phyloP scores from a whole-genome alignment of 2,329 filamentous ascomycete species.

The Pyricularia grisea region DNA sequence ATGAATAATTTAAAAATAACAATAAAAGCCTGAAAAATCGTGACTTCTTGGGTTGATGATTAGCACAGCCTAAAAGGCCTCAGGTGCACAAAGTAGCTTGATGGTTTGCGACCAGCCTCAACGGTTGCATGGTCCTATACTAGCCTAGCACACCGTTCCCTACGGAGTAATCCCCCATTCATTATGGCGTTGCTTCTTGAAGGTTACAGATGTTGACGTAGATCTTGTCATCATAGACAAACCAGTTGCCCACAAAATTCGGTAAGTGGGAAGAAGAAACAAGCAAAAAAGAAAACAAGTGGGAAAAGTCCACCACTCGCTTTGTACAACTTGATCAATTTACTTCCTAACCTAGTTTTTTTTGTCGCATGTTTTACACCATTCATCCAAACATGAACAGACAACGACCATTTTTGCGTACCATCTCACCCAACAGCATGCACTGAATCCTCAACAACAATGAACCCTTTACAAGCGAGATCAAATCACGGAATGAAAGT shows the following conservation, averaged over 20 bases:
- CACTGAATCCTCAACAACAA: background rate
- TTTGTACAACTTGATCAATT: background rate
- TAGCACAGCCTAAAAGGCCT: background rate
- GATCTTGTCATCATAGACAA: background rate
- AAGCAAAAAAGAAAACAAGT: no score
- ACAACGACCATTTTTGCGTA: no score
- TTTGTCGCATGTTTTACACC: background rate
- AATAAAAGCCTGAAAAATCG: background rate
- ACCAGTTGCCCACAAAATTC: background rate
- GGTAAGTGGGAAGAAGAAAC: background rate
- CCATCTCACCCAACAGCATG: no score
- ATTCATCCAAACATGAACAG: background rate
- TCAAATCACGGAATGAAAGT: background rate
- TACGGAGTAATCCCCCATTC: background rate
- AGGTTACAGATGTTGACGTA: background rate
- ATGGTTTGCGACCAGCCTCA: background rate
- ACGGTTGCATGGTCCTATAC: background rate
- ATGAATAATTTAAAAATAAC: no score
- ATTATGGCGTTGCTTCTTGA: background rate
- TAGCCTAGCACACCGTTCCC: background rate
- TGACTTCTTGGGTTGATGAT: background rate
- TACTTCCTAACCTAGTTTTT: background rate
- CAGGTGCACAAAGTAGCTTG: background rate
- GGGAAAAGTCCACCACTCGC: no score
- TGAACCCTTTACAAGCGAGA: background rate